These are phyloP conservation scores for Cadophora gregata DNA, from an alignment of 2,329 filamentous ascomycete genomes.

Conservation along the genomic window DNA sequence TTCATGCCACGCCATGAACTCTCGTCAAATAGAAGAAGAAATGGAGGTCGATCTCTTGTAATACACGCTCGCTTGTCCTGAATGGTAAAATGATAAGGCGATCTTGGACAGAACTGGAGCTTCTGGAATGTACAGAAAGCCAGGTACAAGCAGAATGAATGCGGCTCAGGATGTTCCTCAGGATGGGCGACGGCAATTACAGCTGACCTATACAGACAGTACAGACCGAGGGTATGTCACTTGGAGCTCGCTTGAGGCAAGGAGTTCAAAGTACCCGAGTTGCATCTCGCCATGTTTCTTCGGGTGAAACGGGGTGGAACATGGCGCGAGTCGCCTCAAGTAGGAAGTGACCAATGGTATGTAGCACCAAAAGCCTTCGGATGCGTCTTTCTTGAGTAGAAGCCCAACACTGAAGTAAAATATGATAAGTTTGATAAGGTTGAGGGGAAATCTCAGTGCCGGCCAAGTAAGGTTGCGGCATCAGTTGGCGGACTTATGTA, in stretches of 20 bases:
- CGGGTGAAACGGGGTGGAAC: conserved; percentile 2
- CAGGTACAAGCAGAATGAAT: not conserved
- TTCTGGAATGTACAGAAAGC: not conserved
- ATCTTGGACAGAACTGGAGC: not conserved
- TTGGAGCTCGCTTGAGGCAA: not conserved
- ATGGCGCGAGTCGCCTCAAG: not conserved
- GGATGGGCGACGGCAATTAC: not conserved
- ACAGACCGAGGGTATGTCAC: not conserved
- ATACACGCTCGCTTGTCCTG: not conserved
- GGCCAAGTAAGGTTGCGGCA: too few relatives aligned
- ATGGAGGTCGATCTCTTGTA: not conserved
- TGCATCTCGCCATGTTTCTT: conserved; percentile 9
- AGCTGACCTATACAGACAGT: not conserved
- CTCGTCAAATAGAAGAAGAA: not conserved
- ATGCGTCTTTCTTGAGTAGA: not conserved
- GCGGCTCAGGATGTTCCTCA: not conserved
- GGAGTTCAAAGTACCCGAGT: not conserved
- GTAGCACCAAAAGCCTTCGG: not conserved
- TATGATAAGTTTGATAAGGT: too few relatives aligned
- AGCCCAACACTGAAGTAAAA: too few relatives aligned
- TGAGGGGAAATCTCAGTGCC: too few relatives aligned
- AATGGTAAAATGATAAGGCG: too few relatives aligned
- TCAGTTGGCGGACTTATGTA: too few relatives aligned
- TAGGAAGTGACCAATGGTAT: not conserved
- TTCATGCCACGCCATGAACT: not conserved